Conservation (phyloP, 2,329 filamentous ascomycete genomes). For the Ascochyta lentis region DNA sequence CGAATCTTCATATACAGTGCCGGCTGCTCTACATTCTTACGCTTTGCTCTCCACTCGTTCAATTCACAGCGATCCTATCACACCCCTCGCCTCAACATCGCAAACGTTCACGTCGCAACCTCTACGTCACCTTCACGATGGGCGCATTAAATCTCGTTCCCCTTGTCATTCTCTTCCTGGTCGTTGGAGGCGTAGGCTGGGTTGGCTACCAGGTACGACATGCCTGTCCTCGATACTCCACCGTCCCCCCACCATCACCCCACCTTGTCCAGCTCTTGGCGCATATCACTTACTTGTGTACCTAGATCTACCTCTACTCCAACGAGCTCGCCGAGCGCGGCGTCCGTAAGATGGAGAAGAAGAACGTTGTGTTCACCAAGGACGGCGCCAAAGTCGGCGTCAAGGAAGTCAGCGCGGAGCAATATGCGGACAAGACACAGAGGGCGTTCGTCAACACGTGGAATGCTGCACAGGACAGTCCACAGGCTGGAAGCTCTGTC, state of each 20-base stretch:
- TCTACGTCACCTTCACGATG: conserved; percentile 34
- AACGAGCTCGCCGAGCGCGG: conserved; percentile 71
- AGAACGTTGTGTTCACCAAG: conserved; percentile 77
- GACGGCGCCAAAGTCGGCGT: conserved; percentile 76
- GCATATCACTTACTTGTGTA: conserved; percentile 7
- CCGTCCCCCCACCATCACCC: background rate
- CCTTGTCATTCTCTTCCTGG: conserved; percentile 67
- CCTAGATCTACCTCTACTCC: conserved; percentile 68
- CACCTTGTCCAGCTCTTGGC: background rate
- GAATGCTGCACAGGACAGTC: conserved; percentile 47
- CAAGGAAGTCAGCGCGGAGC: conserved; percentile 71
- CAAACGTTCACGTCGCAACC: background rate
- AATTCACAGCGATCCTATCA: too few species aligned
- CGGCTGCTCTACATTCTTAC: background rate
- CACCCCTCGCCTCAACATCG: background rate
- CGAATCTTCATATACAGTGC: background rate
- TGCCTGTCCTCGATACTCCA: background rate
- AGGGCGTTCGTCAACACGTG: conserved; percentile 61
- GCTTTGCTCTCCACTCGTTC: background rate
- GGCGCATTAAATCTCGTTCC: conserved; percentile 65
- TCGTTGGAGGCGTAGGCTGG: conserved; percentile 66
- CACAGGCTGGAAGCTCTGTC: background rate
- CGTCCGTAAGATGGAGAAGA: conserved; percentile 73
- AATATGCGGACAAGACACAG: conserved; percentile 77
- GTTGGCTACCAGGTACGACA: conserved; percentile 67